Percentiles rank a stretch among this genome's conserved stretches.
Conservation (phyloP, 2,329 filamentous ascomycete genomes). For the Fusarium odoratissimum region DNA sequence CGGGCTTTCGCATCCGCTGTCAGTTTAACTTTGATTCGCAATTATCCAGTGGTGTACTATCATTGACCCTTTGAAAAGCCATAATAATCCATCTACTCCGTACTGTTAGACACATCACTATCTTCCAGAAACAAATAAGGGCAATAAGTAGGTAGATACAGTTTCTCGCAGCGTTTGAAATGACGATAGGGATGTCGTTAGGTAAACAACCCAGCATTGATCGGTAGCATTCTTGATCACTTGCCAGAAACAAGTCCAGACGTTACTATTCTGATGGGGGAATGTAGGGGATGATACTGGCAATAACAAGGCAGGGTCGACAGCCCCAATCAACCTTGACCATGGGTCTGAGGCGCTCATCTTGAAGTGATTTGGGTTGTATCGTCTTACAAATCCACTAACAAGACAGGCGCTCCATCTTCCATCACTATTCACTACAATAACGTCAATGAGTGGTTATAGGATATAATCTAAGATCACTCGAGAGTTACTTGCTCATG, state of each 20-base stretch:
- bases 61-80: neutral
- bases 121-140: neutral
- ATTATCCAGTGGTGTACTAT: neutral
- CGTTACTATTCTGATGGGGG: slow-evolving; percentile 10
- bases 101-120: neutral
- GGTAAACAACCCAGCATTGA: too few relatives aligned
- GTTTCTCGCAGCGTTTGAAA: neutral
- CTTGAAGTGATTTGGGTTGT: neutral
- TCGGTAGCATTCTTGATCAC: neutral
- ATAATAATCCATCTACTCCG: neutral
- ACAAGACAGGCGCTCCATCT: neutral
- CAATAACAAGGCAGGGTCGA: neutral
- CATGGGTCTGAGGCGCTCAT: neutral
- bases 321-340: neutral
- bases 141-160: neutral
- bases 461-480: neutral
- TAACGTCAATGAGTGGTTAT: neutral
- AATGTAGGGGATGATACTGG: neutral
- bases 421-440: neutral
- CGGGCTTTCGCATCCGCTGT: slow-evolving; percentile 10
- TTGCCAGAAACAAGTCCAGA: slow-evolving; percentile 11
- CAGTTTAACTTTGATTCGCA: neutral
- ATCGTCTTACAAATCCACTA: neutral
- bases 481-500: neutral
- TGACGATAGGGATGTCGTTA: neutral